These are phyloP conservation scores for Cupressus sempervirens DNA, from an alignment of 75 land plant species.

Conservation along the genomic window DNA sequence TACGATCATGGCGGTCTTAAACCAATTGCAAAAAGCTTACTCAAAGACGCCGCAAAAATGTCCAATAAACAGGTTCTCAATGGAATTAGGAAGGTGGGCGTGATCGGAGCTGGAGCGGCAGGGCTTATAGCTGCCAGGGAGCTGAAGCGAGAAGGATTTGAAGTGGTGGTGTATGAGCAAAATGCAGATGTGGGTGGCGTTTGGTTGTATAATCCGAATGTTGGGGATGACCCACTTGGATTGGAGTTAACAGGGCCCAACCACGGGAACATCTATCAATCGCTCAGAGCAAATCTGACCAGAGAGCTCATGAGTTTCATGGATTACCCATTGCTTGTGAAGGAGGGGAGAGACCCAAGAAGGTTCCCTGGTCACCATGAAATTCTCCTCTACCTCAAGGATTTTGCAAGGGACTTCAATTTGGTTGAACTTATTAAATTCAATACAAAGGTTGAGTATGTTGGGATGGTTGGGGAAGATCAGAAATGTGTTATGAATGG, in stretches of 20 bases:
- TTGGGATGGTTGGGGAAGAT: constrained; percentile 24
- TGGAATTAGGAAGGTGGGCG: constrained; percentile 17
- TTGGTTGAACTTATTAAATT: constrained; percentile 41
- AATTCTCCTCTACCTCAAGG: constrained; percentile 38
- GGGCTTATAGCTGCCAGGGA: constrained; percentile 62
- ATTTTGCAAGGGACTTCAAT: constrained; percentile 44
- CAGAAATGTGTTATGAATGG: no score
- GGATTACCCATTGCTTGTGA: constrained; percentile 44
- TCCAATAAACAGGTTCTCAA: background rate
- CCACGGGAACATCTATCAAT: constrained; percentile 10
- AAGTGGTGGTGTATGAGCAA: constrained; percentile 1
- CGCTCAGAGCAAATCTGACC: background rate
- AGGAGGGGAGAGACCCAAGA: constrained; percentile 54
- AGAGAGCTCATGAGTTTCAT: constrained; percentile 63
- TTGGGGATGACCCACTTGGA: constrained; percentile 14
- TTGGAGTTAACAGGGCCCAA: background rate
- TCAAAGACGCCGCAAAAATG: no score
- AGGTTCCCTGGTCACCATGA: constrained; percentile 64
- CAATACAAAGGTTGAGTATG: constrained; percentile 31
- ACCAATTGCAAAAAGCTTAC: no score
- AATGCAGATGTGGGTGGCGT: constrained; percentile 51
- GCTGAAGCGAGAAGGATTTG: constrained; percentile 40
- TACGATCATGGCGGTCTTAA: no score
- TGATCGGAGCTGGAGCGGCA: constrained; percentile 65
- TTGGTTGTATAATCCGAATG: constrained; percentile 50